Base-by-base conservation (phyloP, 2,329 filamentous ascomycete species). In the Epicoccum nigrum region DNA sequence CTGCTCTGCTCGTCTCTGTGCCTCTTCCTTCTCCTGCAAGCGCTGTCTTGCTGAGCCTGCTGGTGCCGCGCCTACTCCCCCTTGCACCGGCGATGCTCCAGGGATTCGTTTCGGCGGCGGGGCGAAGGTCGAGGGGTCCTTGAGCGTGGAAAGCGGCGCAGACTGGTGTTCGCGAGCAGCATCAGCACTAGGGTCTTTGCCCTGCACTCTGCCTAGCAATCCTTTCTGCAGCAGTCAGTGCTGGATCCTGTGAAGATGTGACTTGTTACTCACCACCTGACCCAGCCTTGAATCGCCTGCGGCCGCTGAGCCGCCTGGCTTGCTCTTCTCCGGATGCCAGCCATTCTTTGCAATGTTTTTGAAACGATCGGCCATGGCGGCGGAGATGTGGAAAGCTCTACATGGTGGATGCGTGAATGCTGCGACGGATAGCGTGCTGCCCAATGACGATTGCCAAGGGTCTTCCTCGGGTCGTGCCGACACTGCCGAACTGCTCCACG, bases 111-210 rank as follows among this genome's bases (percentile, higher is more conserved):
- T 92, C 0, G 92, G 92, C 20, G 92, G 92, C 19, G 91, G 90
- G 2, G 84, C 90, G 69, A 96, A 96, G 13, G 85, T 83, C 1
- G 83, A 72, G 1, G 90, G 92, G 68, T 96, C 91, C 68, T 85
- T 86, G 23, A 96, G 80, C 3, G 84, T 80, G 7, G 85, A 79
- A 34, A 95, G 76, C 1, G 92, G 91, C 13, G 80, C 79, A 6
- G 83, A 81, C 44, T 81, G 75, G 57, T 85, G 84, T 19, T 81
- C 77, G 21, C 60, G 58, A 21, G 69, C 64, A 27, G 60, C 63
- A 40, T 63, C 62, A 25, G 70, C 64, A 37, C 64, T 56, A 25
- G 82, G 74, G 30, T 74, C 65, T 48, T 81, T 78, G 47, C 81
- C 76, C 27, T 60, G 56, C 4, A 52, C 61, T 69, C 83, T 80